Evolutionary conservation across 202 grass and related monocot genomes (phyloP), one percentile per base, ranked within the genome.

Genomic region (Schoenoplectus triqueter): DNA sequence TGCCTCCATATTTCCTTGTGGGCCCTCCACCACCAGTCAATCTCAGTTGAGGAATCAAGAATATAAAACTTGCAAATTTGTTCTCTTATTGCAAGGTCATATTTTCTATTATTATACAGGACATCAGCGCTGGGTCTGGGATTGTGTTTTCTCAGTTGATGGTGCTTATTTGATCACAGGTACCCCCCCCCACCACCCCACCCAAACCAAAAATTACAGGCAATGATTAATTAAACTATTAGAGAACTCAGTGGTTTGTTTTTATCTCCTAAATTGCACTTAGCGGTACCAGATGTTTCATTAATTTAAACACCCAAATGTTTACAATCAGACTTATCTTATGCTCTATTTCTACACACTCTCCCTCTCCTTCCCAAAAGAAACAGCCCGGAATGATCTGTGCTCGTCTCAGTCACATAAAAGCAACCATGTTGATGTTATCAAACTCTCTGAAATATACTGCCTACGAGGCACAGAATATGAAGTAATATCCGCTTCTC

Each of bases 101-200:
- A 4, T 80, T 20, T 47, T 44, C 46, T 1, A 78, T 59, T 60
- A 42, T 17, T 56, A 2, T 70, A 18, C 84, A 92, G 96, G 96
- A 65, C 96, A 98, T 86, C 96, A 98, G 21, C 91, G 88, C 5
- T 94, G 96, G 93, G 96, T 98, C 6, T 95, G 91, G 96, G 96
- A 99, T 80, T 95, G 96, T 13, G 96, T 95, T 47, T 98, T 98
- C 88, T 98, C 96, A 0, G 91, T 95, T 2, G 96, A 98, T 6
- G 96, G 96, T 9, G 93, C 96, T 83, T 95, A 98, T 87, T 59
- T 94, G 86, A 98, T 95, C 70, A 95, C 91, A 48, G 91, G 95
- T 98, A 88, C 2, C 2, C 22, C 6, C 74, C 39, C 10, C 14
- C 39, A 5, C 14, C 10, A 70, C 67, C 41, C 41, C 41, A 5